Evolutionary conservation across 805 yeast genomes (phyloP), one percentile per base, ranked within the genome.

Genomic region (Zygosaccharomyces bailii): DNA sequence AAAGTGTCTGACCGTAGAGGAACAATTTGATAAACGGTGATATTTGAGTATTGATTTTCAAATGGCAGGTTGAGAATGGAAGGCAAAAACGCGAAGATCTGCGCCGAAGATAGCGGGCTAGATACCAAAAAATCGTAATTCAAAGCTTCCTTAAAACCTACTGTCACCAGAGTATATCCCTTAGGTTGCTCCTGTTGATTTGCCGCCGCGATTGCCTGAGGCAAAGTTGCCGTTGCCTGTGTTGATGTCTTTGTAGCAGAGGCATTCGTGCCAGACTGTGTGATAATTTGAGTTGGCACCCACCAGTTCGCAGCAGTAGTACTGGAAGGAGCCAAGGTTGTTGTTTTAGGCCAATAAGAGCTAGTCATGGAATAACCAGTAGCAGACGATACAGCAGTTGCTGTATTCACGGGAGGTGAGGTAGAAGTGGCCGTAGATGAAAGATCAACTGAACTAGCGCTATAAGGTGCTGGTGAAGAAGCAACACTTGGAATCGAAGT

Each of bases 71-170:
- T 67, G 45, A 91, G 69, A 11, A 84, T 85, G 29, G 65, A 65
- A n/a, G 98, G 97, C 57, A 93, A 73, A 64, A 82, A 89, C 57
- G 73, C 80, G 54, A 61, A 67, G 18, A 70, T 74, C 34, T 84
- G 95, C 29, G 79, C 86, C 53, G 95, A 86, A 51, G 99, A 88
- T 61, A 74, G 86, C 49, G 96, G 86, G 57, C 89, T 81, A 53
- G 72, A 83, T 49, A 78, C 93, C 52, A 93, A 86, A 53, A 89
- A 89, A 56, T 87, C 86, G 66, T 90, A 91, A 65, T 88, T 89
- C 66, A 89, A 77, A 2, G 82, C 78, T 46, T 79, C 67, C 56
- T 81, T 80, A 72, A 91, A 91, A 9, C 69, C 69, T 33, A 65
- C 45, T 0, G 66, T 61, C 21, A 65, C 54, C 16, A 61, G 44